These are phyloP conservation scores for Trichoderma sp. DNA, from an alignment of 2,329 filamentous ascomycete genomes.

Conservation along the genomic window DNA sequence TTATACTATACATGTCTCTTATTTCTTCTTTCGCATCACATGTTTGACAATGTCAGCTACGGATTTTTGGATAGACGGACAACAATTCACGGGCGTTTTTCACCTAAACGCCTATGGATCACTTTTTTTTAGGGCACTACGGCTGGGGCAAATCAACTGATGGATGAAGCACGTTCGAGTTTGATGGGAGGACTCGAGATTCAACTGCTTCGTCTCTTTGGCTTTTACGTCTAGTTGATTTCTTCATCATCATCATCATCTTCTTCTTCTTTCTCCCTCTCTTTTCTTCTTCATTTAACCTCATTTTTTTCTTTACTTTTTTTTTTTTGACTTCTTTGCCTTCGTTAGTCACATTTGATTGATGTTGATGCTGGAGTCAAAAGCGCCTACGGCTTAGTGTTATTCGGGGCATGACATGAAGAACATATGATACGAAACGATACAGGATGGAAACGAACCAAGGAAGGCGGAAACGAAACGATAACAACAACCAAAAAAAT, in stretches of 20 bases:
- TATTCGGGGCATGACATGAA: neutral
- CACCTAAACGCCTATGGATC: neutral
- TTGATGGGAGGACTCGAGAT: neutral
- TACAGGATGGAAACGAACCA: neutral
- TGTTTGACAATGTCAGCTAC: neutral
- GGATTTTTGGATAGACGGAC: conserved; percentile 6
- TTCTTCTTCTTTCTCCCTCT: neutral
- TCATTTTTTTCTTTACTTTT: neutral
- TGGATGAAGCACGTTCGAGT: neutral
- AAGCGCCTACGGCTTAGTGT: neutral
- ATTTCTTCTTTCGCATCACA: neutral
- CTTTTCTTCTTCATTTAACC: neutral
- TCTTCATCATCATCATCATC: neutral
- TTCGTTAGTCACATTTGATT: neutral
- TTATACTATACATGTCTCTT: neutral
- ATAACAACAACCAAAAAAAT: neutral
- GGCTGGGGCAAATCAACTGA: neutral
- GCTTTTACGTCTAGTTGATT: neutral
- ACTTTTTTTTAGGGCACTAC: neutral
- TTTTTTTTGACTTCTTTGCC: neutral
- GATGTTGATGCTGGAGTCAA: neutral
- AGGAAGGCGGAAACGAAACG: neutral
- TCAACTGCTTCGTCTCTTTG: neutral
- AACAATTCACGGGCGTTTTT: neutral
- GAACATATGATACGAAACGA: neutral